Conservation (phyloP, 176 grass and related monocot species). For the Hsuehochloa calcarea region DNA sequence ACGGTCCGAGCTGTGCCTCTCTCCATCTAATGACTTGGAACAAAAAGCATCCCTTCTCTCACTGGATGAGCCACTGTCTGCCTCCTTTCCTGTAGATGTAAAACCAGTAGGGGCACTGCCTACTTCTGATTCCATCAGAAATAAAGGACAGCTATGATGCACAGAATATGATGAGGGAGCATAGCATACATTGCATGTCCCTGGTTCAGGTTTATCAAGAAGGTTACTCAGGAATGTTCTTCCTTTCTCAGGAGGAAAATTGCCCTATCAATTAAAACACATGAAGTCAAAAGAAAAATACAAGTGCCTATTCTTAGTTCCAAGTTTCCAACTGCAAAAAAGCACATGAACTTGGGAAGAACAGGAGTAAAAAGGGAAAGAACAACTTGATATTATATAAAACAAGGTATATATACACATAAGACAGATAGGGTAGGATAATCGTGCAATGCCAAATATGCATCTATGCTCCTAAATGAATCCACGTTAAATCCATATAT, state of each 20-base stretch:
- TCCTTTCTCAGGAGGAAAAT: constrained; percentile 9
- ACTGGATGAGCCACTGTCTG: not conserved
- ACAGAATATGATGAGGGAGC: constrained; percentile 8
- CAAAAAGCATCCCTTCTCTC: constrained; percentile 15
- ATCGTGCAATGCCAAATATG: not conserved
- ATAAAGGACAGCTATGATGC: not conserved
- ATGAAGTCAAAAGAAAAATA: not conserved
- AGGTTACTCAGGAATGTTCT: not conserved
- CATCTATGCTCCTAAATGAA: not conserved
- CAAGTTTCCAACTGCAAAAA: constrained; percentile 6
- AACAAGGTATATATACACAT: constrained; percentile 10
- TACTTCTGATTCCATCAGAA: constrained; percentile 12
- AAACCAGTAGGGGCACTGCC: not conserved
- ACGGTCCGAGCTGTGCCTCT: not conserved
- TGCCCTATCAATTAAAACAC: not conserved
- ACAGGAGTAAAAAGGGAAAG: not conserved
- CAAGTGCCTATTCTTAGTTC: not conserved
- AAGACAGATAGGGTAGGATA: not conserved
- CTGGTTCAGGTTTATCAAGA: constrained; percentile 26
- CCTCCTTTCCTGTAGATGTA: constrained; percentile 23
- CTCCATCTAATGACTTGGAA: not conserved
- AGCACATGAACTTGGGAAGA: not conserved
- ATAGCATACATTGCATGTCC: constrained; percentile 33
- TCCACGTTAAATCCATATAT: constrained; percentile 2
- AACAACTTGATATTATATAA: not conserved